Evolutionary conservation across 305 asterid species (phyloP).

Genomic region (Rubia peregrina): DNA sequence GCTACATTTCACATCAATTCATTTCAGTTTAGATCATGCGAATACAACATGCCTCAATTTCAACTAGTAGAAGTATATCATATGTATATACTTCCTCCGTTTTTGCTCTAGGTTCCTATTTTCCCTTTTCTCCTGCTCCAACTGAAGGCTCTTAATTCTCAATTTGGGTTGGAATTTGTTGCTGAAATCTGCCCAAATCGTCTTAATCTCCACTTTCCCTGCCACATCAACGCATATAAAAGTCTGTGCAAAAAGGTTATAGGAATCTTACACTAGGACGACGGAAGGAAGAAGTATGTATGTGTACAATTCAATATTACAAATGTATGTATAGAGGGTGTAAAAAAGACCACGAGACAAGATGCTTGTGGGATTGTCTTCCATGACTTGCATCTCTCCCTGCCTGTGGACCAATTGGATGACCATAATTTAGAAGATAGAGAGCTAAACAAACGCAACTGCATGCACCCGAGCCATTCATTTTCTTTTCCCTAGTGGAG

Average conservation of each 20-base stretch:
- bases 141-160: too few relatives aligned
- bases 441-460: slow-evolving; percentile 16
- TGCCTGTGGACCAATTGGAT: slow-evolving; percentile 40
- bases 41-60: too few relatives aligned
- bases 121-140: neutral
- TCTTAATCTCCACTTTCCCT: too few relatives aligned
- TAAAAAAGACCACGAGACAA: slow-evolving; percentile 55
- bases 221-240: neutral
- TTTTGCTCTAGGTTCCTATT: slow-evolving; percentile 9
- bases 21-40: neutral
- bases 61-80: slow-evolving; percentile 18
- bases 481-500: slow-evolving; percentile 18
- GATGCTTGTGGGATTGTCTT: slow-evolving; percentile 66
- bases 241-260: too few relatives aligned
- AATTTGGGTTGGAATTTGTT: too few relatives aligned
- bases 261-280: too few relatives aligned
- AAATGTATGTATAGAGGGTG: neutral
- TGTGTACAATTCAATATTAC: too few relatives aligned
- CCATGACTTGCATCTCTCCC: slow-evolving; percentile 37
- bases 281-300: too few relatives aligned
- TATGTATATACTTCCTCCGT: too few relatives aligned
- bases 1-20: too few relatives aligned
- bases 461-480: slow-evolving; percentile 29
- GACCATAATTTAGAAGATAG: slow-evolving; percentile 32
- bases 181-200: too few relatives aligned